Evolutionary conservation across 352 stramenopile species (phyloP).

Genomic region (Pythium periplocum): DNA sequence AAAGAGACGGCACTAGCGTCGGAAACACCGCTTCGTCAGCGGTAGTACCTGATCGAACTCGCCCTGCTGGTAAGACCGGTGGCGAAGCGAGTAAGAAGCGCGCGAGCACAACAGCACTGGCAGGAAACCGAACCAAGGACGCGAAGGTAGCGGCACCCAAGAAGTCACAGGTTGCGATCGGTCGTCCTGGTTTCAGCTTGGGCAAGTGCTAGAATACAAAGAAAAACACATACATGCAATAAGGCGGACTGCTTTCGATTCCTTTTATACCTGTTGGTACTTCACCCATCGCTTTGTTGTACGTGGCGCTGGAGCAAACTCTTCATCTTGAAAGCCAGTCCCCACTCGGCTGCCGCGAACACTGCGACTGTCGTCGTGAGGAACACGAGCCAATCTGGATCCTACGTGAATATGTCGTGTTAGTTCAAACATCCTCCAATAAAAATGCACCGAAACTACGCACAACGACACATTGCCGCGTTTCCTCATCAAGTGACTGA

Average conservation of each 20-base stretch:
- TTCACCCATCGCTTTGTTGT: too few species aligned
- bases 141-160: slow-evolving; percentile 57
- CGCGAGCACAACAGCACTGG: slow-evolving; percentile 8
- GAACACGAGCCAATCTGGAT: slow-evolving; percentile 28
- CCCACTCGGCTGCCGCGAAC: slow-evolving; percentile 34
- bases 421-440: neutral
- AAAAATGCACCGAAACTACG: slow-evolving; percentile 11
- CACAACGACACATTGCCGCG: slow-evolving; percentile 54
- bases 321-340: too few species aligned
- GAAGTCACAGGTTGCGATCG: slow-evolving; percentile 76
- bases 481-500: slow-evolving; percentile 33
- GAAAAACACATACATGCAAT: neutral
- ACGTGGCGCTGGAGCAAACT: too few species aligned
- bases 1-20: slow-evolving; percentile 3
- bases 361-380: slow-evolving; percentile 28
- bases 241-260: too few species aligned
- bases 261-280: too few species aligned
- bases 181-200: slow-evolving; percentile 74
- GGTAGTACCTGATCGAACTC: neutral
- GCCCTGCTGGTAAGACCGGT: slow-evolving; percentile 1
- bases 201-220: slow-evolving; percentile 44
- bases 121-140: slow-evolving; percentile 18
- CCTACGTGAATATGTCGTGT: slow-evolving; percentile 15
- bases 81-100: slow-evolving; percentile 26
- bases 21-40: neutral